Conservation (phyloP, 208 protist genomes). For the Wallacemonas sp. region DNA sequence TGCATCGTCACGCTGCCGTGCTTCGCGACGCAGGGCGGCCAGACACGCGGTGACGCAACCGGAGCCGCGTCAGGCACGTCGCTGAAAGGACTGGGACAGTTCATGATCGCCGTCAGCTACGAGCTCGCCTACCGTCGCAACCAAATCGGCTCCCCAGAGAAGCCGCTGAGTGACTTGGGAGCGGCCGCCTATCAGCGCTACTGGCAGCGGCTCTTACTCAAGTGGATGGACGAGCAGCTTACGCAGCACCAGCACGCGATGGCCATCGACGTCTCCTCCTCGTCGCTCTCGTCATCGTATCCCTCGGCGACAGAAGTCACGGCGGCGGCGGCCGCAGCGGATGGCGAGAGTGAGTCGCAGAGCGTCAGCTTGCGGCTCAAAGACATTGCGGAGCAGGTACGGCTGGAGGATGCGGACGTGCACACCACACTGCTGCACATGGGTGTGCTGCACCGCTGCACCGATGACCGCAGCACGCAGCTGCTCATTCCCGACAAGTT, state of each 20-base stretch:
- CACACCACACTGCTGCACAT: conserved; percentile 65
- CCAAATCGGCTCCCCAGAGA: conserved; percentile 97
- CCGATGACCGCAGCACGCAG: conserved; percentile 58
- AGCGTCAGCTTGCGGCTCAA: conserved; percentile 28
- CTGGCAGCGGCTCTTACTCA: conserved; percentile 74
- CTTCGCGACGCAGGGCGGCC: conserved; percentile 35
- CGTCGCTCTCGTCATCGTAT: not conserved
- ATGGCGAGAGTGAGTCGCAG: not conserved
- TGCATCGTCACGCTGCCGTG: conserved; percentile 99
- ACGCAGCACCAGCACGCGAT: conserved; percentile 17
- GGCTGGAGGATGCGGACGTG: conserved; percentile 81
- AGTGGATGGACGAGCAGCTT: conserved; percentile 54
- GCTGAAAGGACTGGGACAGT: conserved; percentile 93
- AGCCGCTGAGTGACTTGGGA: conserved; percentile 98
- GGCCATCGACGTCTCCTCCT: conserved; percentile 19
- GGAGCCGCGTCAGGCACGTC: no score
- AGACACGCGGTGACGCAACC: no score
- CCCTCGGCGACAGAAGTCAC: not conserved
- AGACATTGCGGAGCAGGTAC: conserved; percentile 58
- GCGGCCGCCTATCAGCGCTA: conserved; percentile 90
- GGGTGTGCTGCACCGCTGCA: conserved; percentile 78
- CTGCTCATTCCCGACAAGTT: conserved; percentile 66
- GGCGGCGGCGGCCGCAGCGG: not conserved
- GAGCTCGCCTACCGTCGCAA: conserved; percentile 96
- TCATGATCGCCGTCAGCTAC: conserved; percentile 98